phyloP scores from a whole-genome alignment of 768 basidiomycete genomes.

The Galerina sulciceps region DNA sequence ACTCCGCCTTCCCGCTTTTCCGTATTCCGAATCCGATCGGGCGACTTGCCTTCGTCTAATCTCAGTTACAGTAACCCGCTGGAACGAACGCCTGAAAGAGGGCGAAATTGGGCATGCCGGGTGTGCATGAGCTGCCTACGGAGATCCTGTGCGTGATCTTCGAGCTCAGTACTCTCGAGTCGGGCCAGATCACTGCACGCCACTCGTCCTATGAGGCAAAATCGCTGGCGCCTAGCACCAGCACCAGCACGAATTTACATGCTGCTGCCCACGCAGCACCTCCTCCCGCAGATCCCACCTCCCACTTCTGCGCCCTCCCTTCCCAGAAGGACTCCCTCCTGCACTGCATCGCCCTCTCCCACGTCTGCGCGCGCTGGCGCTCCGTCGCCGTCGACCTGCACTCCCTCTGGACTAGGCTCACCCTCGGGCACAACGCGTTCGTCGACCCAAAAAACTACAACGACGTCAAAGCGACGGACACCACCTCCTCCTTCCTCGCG shows the following conservation, averaged over 20 bases:
- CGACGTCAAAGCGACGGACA: not conserved
- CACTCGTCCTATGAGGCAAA: not conserved
- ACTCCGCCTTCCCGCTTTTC: too few species aligned
- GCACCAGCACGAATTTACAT: not conserved
- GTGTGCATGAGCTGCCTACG: slow-evolving; percentile 6
- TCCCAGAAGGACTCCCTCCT: not conserved
- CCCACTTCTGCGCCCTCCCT: not conserved
- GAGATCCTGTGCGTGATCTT: slow-evolving; percentile 14
- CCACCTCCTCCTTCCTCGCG: not conserved
- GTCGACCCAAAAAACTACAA: not conserved
- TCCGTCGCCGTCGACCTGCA: slow-evolving; percentile 9
- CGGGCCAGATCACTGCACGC: not conserved
- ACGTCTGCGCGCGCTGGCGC: slow-evolving; percentile 12
- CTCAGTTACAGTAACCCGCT: not conserved
- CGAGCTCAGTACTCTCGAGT: not conserved
- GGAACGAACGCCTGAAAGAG: not conserved
- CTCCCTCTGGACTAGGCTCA: slow-evolving; percentile 8
- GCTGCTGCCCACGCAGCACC: not conserved
- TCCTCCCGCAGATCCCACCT: not conserved
- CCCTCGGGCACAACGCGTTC: slow-evolving; percentile 6
- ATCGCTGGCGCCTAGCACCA: not conserved
- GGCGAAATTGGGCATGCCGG: not conserved
- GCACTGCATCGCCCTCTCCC: slow-evolving; percentile 7
- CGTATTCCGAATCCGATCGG: too few species aligned
- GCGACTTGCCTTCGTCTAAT: not conserved